phyloP scores from a whole-genome alignment of 2,329 filamentous ascomycete genomes.

The Alternaria arborescens region DNA sequence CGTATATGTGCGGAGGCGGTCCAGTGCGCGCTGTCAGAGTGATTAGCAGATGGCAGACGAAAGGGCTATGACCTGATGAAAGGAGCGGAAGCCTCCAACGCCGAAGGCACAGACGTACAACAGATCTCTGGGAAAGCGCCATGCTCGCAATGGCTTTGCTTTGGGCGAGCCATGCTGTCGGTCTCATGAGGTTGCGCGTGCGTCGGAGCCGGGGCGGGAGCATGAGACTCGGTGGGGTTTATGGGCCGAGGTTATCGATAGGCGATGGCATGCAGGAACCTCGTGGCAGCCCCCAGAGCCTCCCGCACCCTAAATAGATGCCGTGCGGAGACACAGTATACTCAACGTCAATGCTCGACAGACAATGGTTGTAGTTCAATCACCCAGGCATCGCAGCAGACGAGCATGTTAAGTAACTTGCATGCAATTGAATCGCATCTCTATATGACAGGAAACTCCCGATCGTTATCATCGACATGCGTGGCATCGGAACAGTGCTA shows the following conservation, averaged over 20 bases:
- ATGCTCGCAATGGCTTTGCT: slow-evolving; percentile 38
- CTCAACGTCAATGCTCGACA: neutral
- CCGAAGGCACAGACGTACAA: slow-evolving; percentile 26
- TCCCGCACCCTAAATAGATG: slow-evolving; percentile 3
- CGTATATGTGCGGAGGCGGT: slow-evolving; percentile 63
- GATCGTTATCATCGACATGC: slow-evolving; percentile 49
- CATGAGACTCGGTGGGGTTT: slow-evolving; percentile 30
- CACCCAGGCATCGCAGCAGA: slow-evolving; percentile 2
- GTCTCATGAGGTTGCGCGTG: slow-evolving; percentile 28
- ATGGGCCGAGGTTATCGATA: slow-evolving; percentile 37
- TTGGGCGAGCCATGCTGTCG: slow-evolving; percentile 44
- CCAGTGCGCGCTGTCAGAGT: slow-evolving; percentile 58
- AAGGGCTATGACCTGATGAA: neutral
- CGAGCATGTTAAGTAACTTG: slow-evolving; percentile 28
- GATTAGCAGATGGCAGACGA: slow-evolving; percentile 18
- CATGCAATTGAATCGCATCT: slow-evolving; percentile 50
- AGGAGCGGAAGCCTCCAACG: neutral
- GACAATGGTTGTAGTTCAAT: neutral
- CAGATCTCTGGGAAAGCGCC: slow-evolving; percentile 43
- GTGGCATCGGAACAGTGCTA: slow-evolving; percentile 40
- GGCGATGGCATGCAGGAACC: slow-evolving; percentile 6
- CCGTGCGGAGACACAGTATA: neutral
- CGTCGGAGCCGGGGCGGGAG: neutral
- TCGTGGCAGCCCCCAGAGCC: slow-evolving; percentile 10
- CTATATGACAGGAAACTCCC: slow-evolving; percentile 52